Evolutionary conservation across 805 yeast genomes (phyloP), one percentile per base, ranked within the genome.

Genomic region (Wickerhamomyces queroliae): DNA sequence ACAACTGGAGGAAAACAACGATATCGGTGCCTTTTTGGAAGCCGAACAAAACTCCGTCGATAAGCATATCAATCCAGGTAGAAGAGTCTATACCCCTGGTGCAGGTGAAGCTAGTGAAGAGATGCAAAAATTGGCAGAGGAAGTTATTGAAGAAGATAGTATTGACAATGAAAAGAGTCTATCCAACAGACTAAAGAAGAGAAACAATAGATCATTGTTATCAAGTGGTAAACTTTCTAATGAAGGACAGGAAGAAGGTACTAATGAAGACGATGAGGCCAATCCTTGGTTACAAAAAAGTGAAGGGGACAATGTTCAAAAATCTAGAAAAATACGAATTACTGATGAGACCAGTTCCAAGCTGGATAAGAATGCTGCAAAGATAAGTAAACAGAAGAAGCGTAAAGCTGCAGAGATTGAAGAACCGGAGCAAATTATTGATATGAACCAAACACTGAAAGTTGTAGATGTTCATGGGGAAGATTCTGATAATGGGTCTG

Each of bases 51-150:
- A 56, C 25, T 58, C 72, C 16, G 76, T 78, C 17, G 78, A 76
- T 48, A 62, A 70, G 13, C 52, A 58, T 15, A 58, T 78, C 34
- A 88, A 87, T 56, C 71, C 72, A 45, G 98, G 98, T 30, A 78
- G 96, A 65, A 72, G 95, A 60, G 67, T 78, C 12, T 89, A 86
- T 54, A 76, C 90, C 4, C 93, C 95, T 5, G 64, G 63, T 30
- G 58, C 62, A 26, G 44, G 44, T 6, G 48, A 51, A 11, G 40
- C 58, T 1, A 53, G 46, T 17, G 48, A 51, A 23, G 64, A 61
- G 18, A 54, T 69, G 36, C 51, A 64, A n/a, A 61, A 62, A 17
- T 40, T 62, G 8, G 63, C 69, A 36, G 46, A 62, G 36, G 50
- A 57, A 27, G 61, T 69, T 7, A 32, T 62, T 25, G 62, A 69